A percentile compares a stretch with the other conserved stretches of the same genome.
phyloP scores from a whole-genome alignment of 257 asterid species.

The Orobanche coerulescens region DNA sequence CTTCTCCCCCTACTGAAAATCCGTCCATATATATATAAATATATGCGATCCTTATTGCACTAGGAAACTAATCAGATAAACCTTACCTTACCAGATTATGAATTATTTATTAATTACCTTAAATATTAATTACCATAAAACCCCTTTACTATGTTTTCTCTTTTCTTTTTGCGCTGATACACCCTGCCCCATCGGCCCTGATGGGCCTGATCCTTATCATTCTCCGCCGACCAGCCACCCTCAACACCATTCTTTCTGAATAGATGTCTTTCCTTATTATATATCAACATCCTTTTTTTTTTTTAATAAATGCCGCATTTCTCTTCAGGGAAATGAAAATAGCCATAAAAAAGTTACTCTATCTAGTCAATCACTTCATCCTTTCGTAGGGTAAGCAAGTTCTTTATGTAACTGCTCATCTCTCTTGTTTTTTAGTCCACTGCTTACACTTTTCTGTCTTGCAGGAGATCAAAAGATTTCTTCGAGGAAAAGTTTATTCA shows the following conservation, averaged over 20 bases:
- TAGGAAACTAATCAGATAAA: too few species aligned
- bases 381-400: slow-evolving; percentile 68
- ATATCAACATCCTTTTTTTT: background rate
- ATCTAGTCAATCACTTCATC: slow-evolving; percentile 58
- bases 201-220: too few species aligned
- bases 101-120: too few species aligned
- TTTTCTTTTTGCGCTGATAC: too few species aligned
- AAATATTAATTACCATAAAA: too few species aligned
- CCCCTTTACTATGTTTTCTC: too few species aligned
- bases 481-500: slow-evolving; percentile 54
- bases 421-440: slow-evolving; percentile 14
- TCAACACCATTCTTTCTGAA: slow-evolving; percentile 1
- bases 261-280: slow-evolving; percentile 1
- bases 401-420: background rate
- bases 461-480: slow-evolving; percentile 69
- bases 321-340: slow-evolving; percentile 73
- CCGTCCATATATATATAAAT: too few species aligned
- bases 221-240: background rate
- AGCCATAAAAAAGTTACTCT: slow-evolving; percentile 59
- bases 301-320: slow-evolving; percentile 15
- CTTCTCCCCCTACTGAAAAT: too few species aligned
- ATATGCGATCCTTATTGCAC: too few species aligned
- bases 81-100: too few species aligned
- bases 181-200: too few species aligned
- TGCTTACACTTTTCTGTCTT: slow-evolving; percentile 14